Conservation (phyloP, 768 basidiomycete genomes). For the Boletus rubropictus region DNA sequence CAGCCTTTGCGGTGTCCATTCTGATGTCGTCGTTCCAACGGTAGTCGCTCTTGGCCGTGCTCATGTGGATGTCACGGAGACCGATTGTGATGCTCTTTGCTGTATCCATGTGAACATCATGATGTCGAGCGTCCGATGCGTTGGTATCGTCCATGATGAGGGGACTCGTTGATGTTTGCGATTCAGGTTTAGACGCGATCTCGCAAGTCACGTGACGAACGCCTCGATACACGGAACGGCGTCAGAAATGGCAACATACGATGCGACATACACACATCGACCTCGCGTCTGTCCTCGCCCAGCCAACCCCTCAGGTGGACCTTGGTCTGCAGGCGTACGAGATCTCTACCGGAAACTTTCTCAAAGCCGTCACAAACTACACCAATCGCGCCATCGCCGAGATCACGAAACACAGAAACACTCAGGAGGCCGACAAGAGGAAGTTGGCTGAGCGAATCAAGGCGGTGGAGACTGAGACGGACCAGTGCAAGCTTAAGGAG, state of each 20-base stretch:
- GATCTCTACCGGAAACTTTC: slow-evolving; percentile 61
- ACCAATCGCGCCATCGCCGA: slow-evolving; percentile 64
- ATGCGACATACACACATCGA: slow-evolving; percentile 50
- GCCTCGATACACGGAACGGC: background rate
- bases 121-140: slow-evolving; percentile 27
- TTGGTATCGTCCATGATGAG: slow-evolving; percentile 14
- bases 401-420: slow-evolving; percentile 60
- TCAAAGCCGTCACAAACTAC: slow-evolving; percentile 67
- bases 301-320: slow-evolving; percentile 57
- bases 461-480: slow-evolving; percentile 62
- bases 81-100: slow-evolving; percentile 52
- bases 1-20: slow-evolving; percentile 47
- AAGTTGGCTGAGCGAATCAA: slow-evolving; percentile 55
- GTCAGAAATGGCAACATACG: background rate
- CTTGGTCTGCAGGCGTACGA: slow-evolving; percentile 58
- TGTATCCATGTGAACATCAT: slow-evolving; percentile 76
- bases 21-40: slow-evolving; percentile 49
- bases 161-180: background rate
- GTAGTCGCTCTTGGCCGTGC: slow-evolving; percentile 50
- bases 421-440: slow-evolving; percentile 59
- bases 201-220: slow-evolving; percentile 21
- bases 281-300: slow-evolving; percentile 50
- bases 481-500: slow-evolving; percentile 71
- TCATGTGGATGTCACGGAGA: slow-evolving; percentile 54
- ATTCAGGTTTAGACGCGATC: background rate